Evolutionary conservation across 2,329 filamentous ascomycete species (phyloP).

Genomic region (Hypomyces perniciosus): DNA sequence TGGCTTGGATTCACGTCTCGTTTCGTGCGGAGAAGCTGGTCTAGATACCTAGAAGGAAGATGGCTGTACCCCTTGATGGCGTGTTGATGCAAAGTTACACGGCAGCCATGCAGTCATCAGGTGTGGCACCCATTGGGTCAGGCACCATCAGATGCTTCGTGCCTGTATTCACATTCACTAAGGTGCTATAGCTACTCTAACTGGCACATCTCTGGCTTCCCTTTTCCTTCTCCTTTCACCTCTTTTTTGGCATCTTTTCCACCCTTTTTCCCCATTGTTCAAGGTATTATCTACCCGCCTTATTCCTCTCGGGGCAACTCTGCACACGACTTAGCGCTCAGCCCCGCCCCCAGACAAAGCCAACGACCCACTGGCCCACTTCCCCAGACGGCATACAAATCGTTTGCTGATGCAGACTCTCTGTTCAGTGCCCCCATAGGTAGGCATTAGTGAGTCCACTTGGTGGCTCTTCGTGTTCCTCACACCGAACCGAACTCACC

Average conservation of each 20-base stretch:
- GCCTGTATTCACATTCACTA: background rate
- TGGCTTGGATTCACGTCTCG: background rate
- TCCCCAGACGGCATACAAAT: slow-evolving; percentile 15
- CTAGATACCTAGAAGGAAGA: background rate
- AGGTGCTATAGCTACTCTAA: background rate
- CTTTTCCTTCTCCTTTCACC: background rate
- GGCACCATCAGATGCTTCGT: background rate
- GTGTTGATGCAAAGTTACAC: background rate
- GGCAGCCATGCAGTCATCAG: background rate
- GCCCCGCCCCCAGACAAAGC: slow-evolving; percentile 13
- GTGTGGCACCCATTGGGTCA: background rate
- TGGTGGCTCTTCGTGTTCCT: no score
- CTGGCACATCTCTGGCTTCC: slow-evolving; percentile 1
- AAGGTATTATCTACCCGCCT: background rate
- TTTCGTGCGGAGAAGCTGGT: slow-evolving; percentile 4
- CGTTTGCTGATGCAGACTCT: background rate
- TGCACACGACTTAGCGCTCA: background rate
- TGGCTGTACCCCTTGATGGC: background rate
- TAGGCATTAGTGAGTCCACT: no score
- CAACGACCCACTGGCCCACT: slow-evolving; percentile 9
- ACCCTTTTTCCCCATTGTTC: background rate
- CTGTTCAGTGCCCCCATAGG: no score
- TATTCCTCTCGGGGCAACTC: background rate
- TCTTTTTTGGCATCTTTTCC: background rate
- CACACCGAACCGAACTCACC: no score